These are phyloP conservation scores for Pleurotus eryngii DNA, from an alignment of 768 basidiomycete species.

Conservation along the genomic window DNA sequence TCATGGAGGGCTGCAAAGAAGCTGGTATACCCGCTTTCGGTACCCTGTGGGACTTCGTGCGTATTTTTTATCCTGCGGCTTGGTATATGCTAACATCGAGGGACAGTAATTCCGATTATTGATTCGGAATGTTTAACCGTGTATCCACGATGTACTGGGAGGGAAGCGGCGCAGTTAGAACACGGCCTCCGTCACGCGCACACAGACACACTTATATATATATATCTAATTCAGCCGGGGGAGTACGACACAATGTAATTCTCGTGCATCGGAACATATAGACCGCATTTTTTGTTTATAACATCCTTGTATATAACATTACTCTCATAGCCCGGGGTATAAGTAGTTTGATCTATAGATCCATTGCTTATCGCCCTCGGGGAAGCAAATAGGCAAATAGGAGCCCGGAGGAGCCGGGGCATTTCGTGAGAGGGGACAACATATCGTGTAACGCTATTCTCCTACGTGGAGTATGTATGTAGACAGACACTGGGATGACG, in stretches of 20 bases:
- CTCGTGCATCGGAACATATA: slow-evolving; percentile 6
- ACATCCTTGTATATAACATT: background rate
- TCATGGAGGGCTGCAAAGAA: slow-evolving; percentile 75
- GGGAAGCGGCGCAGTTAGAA: background rate
- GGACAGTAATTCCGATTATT: slow-evolving; percentile 6
- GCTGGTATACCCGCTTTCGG: slow-evolving; percentile 66
- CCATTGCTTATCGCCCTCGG: slow-evolving; percentile 4
- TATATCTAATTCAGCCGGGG: slow-evolving; percentile 2
- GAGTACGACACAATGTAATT: slow-evolving; percentile 6
- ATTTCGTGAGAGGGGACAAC: background rate
- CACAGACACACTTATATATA: background rate
- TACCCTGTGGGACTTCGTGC: slow-evolving; percentile 68
- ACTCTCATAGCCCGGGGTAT: background rate
- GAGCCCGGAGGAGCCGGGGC: background rate
- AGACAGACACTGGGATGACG: slow-evolving; percentile 13
- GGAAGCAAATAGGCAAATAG: slow-evolving; percentile 1
- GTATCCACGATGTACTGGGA: background rate
- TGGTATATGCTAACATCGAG: slow-evolving; percentile 21
- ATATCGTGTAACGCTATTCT: too few relatives aligned
- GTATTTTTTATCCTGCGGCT: slow-evolving; percentile 14
- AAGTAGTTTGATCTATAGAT: background rate
- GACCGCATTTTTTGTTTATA: slow-evolving; percentile 1
- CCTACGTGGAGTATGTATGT: background rate
- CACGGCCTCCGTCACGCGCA: background rate
- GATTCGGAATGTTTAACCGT: background rate